Percentiles rank a stretch among this genome's conserved stretches.
phyloP scores from a whole-genome alignment of 352 stramenopile genomes.

The Pythium grandisporangium region DNA sequence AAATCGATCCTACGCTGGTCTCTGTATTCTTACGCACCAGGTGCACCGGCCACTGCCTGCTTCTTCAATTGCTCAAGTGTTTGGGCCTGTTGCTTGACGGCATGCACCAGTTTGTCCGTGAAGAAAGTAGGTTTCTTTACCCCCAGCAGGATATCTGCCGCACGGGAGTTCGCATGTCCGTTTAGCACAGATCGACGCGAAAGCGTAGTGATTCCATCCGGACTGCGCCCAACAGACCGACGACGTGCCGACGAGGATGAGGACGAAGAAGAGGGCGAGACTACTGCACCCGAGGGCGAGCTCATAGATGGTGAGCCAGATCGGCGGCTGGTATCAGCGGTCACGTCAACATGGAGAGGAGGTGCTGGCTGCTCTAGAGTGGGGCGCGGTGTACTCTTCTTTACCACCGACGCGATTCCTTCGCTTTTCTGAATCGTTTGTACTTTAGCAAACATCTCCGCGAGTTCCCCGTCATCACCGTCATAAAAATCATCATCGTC shows the following conservation, averaged over 20 bases:
- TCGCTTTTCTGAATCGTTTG: slow-evolving; percentile 50
- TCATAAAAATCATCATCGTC: slow-evolving; percentile 22
- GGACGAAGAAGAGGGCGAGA: not conserved
- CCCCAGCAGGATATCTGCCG: slow-evolving; percentile 27
- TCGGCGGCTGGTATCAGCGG: not conserved
- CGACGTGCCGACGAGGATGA: too few species aligned
- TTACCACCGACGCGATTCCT: too few species aligned
- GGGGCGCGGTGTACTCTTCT: too few species aligned
- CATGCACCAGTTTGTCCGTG: slow-evolving; percentile 43
- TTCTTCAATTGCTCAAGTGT: slow-evolving; percentile 39
- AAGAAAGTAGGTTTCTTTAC: slow-evolving; percentile 52
- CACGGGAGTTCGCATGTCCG: not conserved
- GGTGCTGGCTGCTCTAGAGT: not conserved
- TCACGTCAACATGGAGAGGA: not conserved
- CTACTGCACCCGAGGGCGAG: slow-evolving; percentile 1
- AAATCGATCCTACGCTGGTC: slow-evolving; percentile 7
- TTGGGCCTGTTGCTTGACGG: slow-evolving; percentile 26
- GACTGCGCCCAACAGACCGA: too few species aligned
- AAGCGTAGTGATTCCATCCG: slow-evolving; percentile 60
- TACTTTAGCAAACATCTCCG: slow-evolving; percentile 69
- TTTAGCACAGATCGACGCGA: slow-evolving; percentile 20
- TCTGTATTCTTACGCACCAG: slow-evolving; percentile 19
- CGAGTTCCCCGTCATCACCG: slow-evolving; percentile 46
- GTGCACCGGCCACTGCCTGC: slow-evolving; percentile 26
- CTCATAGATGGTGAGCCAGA: slow-evolving; percentile 2